Evolutionary conservation across 257 asterid species (phyloP), one percentile per base, ranked within the genome.

Genomic region (Capsicum chinense): DNA sequence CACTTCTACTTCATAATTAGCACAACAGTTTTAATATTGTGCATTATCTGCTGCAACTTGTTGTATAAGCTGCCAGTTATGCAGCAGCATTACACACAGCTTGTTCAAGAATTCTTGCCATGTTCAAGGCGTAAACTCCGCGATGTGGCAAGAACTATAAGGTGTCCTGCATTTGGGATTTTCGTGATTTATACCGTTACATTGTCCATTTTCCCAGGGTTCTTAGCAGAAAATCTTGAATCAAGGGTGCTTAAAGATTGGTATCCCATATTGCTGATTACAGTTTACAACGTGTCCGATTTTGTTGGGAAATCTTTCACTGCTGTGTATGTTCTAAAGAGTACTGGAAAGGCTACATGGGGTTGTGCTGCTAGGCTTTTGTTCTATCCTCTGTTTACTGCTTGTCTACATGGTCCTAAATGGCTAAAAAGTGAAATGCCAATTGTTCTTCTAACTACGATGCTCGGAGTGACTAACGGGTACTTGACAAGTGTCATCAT

Each of bases 401-500:
- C 87, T 2, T 93, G 95, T 84, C 86, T 92, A 39, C 93, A 92
- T 82, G 98, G 98, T 21, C 98, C 97, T 1, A 83, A 59, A 59
- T 94, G 97, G 98, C 88, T 94, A 88, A 90, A 89, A 90, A 85
- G 89, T 68, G 98, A 94, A 88, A 85, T 85, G 26, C 93, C 93
- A 21, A 89, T 93, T 86, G 85, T 91, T 84, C 69, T 87, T 81
- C 85, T 94, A 79, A 94, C 98, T 1, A 79, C 85, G 15, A n/a
- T 89, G 82, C 89, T 93, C 56, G 98, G 97, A 3, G 37, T 94
- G 7, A 93, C 86, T 69, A 93, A 93, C n/a, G 98, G 97, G 5
- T 94, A 94, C 85, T 85, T 94, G 80, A 94, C 98, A 12, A 93
- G 98, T 67, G 93, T 91, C 3, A n/a, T 94, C 0, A 94, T 94